Evolutionary conservation across 2,329 filamentous ascomycete genomes (phyloP), one percentile per base, ranked within the genome.

Genomic region (Phaeosphaeria sp.): DNA sequence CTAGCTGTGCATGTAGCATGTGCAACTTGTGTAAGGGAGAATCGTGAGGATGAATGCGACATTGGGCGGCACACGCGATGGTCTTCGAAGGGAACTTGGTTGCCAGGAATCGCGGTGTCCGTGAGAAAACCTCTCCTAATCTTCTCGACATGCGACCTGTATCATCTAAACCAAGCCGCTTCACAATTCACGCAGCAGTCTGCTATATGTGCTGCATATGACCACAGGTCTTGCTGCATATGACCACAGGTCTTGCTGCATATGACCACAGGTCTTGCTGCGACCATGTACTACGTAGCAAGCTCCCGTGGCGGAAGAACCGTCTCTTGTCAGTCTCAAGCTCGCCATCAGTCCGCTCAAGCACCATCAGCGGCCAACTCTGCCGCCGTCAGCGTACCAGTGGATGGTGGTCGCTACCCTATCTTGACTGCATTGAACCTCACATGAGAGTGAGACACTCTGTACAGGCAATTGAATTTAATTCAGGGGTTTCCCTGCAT

Each of bases 341-440:
- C 41, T 18, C 7, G 41, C n/a, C 41, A 43, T 4, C n/a, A 43
- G 41, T 6, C 41, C 41, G 41, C n/a, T 20, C 41, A 20, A 43
- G 46, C 23, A 49, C 25, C 23, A 36, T 18, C 25, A 13, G 27
- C 23, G n/a, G n/a, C 25, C 46, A 30, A 10, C 25, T 10, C 15
- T 49, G 46, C n/a, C n/a, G 22, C 46, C 25, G 52, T 50, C 25
- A 21, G 21, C 25, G 52, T 22, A 39, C 46, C 46, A 21, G 52
- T 44, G 25, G 21, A 17, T 13, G 39, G 23, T 22, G 46, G 58
- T 42, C 27, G 30, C 21, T 44, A 59, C 55, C 54, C 39, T 61
- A 60, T 61, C 41, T 56, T 11, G 13, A 60, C 60, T 49, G 33
- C 47, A 11, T 13, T 36, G 30, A 13, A 13, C 30, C 6, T 11